Evolutionary conservation across 2,329 filamentous ascomycete genomes (phyloP), one percentile per base, ranked within the genome.

Genomic region (Exophiala sp.): DNA sequence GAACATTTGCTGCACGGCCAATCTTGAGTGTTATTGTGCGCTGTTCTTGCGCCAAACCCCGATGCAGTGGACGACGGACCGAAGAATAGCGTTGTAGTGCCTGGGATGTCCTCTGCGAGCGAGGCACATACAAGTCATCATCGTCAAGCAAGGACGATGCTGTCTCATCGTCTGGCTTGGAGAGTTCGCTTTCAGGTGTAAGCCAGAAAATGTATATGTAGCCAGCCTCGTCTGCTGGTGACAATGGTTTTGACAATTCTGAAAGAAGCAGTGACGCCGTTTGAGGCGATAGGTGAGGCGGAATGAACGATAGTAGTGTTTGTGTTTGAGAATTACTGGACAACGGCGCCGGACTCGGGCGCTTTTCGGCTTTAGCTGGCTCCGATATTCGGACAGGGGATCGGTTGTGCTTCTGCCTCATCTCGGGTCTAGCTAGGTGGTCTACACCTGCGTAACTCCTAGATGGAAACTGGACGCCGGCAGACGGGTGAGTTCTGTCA

Each of bases 121-220:
- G 66, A 24, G 66, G 67, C 14, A 36, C 34, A 38, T 61, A 48
- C 24, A 54, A 44, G 21, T 57, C 50, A 33, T 62, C 59, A 34
- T 61, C 60, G 0, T 76, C 71, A 39, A 86, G 77, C 45, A 88
- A 75, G 9, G 81, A 79, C 7, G 82, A 77, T 16, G 82, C 80
- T 40, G 83, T 75, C 59, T 83, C 85, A 34, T 76, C 75, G 0
- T 85, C 77, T 0, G 82, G 77, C 1, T 78, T 74, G 0, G 80
- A 69, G 0, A 77, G 68, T 6, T 82, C 72, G 2, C 78, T 79
- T 34, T 81, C 77, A 32, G 90, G 85, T 0, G 90, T 96, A 18
- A 96, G 79, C 91, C 92, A 96, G 78, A 97, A 99, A 71, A 99
- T 95, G 78, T 99, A 99, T 62, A 99, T 97, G 73, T 94, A 99